These are phyloP conservation scores for Cyclostephanos tholiformis DNA, from an alignment of 108 stramenopile species.

Conservation along the genomic window DNA sequence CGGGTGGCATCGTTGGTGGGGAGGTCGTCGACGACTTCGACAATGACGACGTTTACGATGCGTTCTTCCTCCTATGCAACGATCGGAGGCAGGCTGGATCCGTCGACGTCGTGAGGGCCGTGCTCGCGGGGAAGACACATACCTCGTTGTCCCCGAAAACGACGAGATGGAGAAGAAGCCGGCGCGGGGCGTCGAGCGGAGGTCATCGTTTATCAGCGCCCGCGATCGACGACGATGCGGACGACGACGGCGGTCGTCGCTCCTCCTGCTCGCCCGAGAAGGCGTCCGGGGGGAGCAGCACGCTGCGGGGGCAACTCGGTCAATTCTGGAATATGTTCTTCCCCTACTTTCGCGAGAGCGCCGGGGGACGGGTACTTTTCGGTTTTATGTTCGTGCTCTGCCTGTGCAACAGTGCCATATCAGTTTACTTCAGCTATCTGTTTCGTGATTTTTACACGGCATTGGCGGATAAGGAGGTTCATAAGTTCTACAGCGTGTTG, in stretches of 20 bases:
- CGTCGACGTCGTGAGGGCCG: background rate
- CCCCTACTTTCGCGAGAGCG: constrained; percentile 57
- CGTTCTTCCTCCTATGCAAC: background rate
- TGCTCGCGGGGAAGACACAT: background rate
- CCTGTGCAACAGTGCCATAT: constrained; percentile 67
- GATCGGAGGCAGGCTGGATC: background rate
- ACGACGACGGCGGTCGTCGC: background rate
- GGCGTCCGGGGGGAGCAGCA: background rate
- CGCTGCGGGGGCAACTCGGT: constrained; percentile 26
- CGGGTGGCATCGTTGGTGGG: background rate
- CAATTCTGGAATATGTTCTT: constrained; percentile 49
- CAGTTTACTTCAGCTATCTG: constrained; percentile 77
- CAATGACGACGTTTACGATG: no score
- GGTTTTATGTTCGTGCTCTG: constrained; percentile 55
- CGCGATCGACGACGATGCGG: background rate
- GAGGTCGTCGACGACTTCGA: background rate
- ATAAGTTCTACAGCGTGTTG: constrained; percentile 63
- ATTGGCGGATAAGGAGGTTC: constrained; percentile 62
- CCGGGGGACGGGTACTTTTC: constrained; percentile 48
- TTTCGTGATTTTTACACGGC: constrained; percentile 83
- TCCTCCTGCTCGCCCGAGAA: background rate
- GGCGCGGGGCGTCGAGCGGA: background rate
- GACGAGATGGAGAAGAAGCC: background rate
- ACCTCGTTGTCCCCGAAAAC: background rate
- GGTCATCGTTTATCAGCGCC: background rate